Percentiles rank a stretch among this genome's conserved stretches.
phyloP scores from a whole-genome alignment of 768 basidiomycete genomes.

The Coprinopsis cinerea region DNA sequence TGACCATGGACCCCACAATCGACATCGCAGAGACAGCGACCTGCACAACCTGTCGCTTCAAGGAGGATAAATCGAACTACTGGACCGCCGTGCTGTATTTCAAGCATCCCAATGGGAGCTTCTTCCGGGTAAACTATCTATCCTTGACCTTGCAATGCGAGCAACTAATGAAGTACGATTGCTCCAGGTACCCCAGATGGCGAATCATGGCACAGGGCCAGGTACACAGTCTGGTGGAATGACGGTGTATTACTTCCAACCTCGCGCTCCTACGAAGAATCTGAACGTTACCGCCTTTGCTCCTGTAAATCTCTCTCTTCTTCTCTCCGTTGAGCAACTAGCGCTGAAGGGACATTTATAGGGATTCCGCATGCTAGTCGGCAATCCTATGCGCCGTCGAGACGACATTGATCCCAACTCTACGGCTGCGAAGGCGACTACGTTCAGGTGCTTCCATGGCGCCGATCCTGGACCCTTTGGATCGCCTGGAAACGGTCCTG shows the following conservation, averaged over 20 bases:
- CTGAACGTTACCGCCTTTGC: neutral
- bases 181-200: neutral
- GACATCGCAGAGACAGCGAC: neutral
- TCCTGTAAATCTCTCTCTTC: no score
- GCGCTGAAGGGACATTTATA: no score
- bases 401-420: constrained; percentile 6
- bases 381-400: constrained; percentile 4
- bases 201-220: neutral
- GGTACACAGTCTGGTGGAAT: neutral
- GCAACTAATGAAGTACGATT: neutral
- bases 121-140: neutral
- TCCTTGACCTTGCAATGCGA: neutral
- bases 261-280: neutral
- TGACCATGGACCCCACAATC: neutral
- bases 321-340: no score
- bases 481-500: constrained; percentile 4
- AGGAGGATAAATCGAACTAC: constrained; percentile 1
- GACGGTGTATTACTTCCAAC: constrained; percentile 4
- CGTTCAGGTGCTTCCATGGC: constrained; percentile 10
- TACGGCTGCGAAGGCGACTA: constrained; percentile 6
- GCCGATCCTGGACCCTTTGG: constrained; percentile 5
- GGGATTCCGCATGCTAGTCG: constrained; percentile 7
- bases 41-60: constrained; percentile 1
- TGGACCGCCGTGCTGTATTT: constrained; percentile 4
- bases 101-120: constrained; percentile 5